Evolutionary conservation across 169 alveolate species (phyloP), one percentile per base, ranked within the genome.

Genomic region (Theileria parva): DNA sequence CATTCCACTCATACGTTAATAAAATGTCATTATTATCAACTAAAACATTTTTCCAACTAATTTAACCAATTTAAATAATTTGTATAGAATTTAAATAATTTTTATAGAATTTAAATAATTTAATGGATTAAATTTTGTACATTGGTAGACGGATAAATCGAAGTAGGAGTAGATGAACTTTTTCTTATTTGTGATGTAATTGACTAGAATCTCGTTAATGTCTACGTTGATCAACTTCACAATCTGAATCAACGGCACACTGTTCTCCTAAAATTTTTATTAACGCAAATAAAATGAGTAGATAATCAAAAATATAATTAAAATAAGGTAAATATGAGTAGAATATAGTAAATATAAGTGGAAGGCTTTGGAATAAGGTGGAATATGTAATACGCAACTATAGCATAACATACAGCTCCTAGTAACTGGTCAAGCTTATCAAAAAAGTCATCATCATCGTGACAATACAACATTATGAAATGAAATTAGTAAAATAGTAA

Each of bases 1-100:
- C 34, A 32, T 57, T 57, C 66, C 66, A 57, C 66, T 57, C 66
- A 57, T 57, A 57, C 28, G 28, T 25, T 32, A 57, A 17, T 9
- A 57, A n/a, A 5, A 57, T 25, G 11, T 25, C 66, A n/a, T 25
- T 25, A 25, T 57, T 57, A 57, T 57, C 34, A 57, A 57, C 34
- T 57, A 21, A 21, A 11, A 25, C 34, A 53, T 25, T 21, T 25
- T 21, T 57, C 12, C 12, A 57, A 57, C 66, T 6, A 21, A 2
- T 6, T 21, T 13, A 8, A 8, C 15, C 0, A 25, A 9, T 57
- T 57, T 0, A 57, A 19, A 6, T 57, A 21, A 19, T 2, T 21
- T 57, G 15, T 2, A 21, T 11, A 32, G 5, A 32, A 32, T 32
- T 32, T 2, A 32, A 32, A 2, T 32, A 32, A 32, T 1, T 53